These are phyloP conservation scores for Sungouiella thailandica DNA, from an alignment of 805 yeast genomes.

Conservation along the genomic window DNA sequence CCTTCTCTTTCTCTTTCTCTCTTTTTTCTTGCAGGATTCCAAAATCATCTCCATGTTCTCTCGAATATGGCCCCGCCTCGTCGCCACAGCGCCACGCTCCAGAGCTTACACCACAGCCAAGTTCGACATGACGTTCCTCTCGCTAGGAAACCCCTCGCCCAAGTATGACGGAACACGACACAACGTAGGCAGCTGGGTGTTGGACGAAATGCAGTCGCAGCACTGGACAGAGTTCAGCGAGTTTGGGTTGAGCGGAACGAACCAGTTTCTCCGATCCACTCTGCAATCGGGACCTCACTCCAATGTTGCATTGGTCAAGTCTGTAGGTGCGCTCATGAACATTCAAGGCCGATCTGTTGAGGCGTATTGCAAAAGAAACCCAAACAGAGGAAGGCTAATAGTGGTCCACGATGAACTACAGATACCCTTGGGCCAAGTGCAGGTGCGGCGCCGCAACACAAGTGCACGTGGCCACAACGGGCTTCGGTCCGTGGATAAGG, in stretches of 20 bases:
- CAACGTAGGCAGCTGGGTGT: constrained; percentile 65
- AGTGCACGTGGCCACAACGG: constrained; percentile 86
- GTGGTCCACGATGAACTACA: constrained; percentile 79
- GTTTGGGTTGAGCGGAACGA: constrained; percentile 7
- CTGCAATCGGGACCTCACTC: constrained; percentile 6
- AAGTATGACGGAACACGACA: constrained; percentile 62
- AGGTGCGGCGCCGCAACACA: constrained; percentile 54
- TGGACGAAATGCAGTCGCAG: constrained; percentile 25
- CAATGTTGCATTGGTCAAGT: constrained; percentile 39
- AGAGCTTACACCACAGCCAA: background rate
- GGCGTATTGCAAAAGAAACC: constrained; percentile 15
- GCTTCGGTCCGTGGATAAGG: constrained; percentile 49
- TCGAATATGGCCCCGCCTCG: background rate
- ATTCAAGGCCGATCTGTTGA: constrained; percentile 55
- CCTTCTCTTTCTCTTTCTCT: too few species aligned
- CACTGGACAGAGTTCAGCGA: constrained; percentile 21
- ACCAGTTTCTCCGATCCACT: background rate
- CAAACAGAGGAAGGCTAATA: constrained; percentile 35
- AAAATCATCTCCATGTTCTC: too few species aligned
- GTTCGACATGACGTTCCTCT: constrained; percentile 14
- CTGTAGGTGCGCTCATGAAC: constrained; percentile 65
- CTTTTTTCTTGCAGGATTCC: too few species aligned
- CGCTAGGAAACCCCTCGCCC: constrained; percentile 77
- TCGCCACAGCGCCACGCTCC: too few species aligned
- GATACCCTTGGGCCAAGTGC: constrained; percentile 58